A percentile compares a stretch with the other conserved stretches of the same genome.
These are phyloP conservation scores for Dactylellina haptotyla DNA, from an alignment of 2,329 filamentous ascomycete species.

Conservation along the genomic window DNA sequence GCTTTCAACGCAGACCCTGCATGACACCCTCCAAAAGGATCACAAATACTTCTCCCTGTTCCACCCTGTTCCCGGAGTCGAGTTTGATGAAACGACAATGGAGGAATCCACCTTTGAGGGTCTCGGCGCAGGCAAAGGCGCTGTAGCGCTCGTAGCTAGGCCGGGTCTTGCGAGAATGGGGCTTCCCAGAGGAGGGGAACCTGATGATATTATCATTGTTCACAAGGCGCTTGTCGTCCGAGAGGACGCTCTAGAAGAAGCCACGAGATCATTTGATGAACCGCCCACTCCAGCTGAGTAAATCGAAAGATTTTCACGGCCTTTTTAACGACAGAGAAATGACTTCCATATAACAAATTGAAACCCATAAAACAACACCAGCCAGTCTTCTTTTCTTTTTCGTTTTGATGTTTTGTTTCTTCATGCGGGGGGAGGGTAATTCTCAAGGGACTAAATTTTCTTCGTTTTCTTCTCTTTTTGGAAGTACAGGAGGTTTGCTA, in stretches of 20 bases:
- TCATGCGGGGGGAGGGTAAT: not conserved
- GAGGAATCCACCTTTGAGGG: slow-evolving; percentile 46
- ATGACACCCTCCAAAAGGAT: slow-evolving; percentile 45
- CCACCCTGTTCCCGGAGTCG: slow-evolving; percentile 47
- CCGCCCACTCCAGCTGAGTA: slow-evolving; percentile 8
- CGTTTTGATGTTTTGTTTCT: not conserved
- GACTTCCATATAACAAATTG: too few relatives aligned
- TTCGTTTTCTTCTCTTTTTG: too few relatives aligned
- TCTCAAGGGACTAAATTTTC: not conserved
- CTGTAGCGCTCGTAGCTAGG: slow-evolving; percentile 32
- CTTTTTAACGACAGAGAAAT: slow-evolving; percentile 24
- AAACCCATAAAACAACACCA: too few relatives aligned
- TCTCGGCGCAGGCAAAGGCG: slow-evolving; percentile 39
- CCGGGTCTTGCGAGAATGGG: slow-evolving; percentile 43
- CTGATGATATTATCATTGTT: slow-evolving; percentile 48
- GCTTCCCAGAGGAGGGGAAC: slow-evolving; percentile 36
- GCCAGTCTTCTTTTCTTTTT: not conserved
- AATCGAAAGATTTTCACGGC: not conserved
- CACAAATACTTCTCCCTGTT: slow-evolving; percentile 43
- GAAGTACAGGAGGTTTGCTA: slow-evolving; percentile 6
- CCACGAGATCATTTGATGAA: slow-evolving; percentile 27
- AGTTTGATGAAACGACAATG: slow-evolving; percentile 48
- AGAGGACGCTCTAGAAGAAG: slow-evolving; percentile 44
- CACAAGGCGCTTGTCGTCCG: slow-evolving; percentile 48
- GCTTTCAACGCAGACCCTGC: slow-evolving; percentile 23